These are phyloP conservation scores for Ustilago shanxiensis DNA, from an alignment of 1,284 basidiomycete species.

Conservation along the genomic window DNA sequence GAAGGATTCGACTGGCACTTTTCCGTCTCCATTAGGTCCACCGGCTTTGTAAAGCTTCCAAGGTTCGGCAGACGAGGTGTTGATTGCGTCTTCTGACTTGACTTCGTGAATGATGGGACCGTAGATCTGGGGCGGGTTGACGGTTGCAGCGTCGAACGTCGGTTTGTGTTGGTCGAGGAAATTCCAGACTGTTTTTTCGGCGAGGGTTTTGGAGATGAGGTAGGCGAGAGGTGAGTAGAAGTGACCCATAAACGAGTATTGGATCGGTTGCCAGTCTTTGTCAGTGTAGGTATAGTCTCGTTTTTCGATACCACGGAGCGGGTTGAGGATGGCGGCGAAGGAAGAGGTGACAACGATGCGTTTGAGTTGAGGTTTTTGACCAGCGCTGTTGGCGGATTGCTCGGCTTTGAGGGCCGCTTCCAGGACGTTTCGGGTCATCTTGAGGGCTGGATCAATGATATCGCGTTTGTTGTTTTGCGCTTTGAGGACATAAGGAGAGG, in stretches of 20 bases:
- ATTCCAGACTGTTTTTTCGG: constrained; percentile 69
- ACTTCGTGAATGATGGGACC: constrained; percentile 55
- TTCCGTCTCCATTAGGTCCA: constrained; percentile 36
- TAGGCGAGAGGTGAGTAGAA: constrained; percentile 62
- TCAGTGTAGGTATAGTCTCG: constrained; percentile 49
- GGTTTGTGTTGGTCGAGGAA: constrained; percentile 66
- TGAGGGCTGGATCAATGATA: constrained; percentile 45
- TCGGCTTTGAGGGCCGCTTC: constrained; percentile 44
- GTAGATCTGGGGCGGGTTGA: constrained; percentile 59
- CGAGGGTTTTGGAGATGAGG: constrained; percentile 69
- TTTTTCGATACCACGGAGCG: constrained; percentile 44
- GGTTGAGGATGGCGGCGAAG: constrained; percentile 46
- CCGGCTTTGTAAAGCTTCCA: constrained; percentile 52
- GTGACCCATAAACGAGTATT: constrained; percentile 24
- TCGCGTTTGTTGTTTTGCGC: constrained; percentile 41
- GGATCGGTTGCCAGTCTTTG: constrained; percentile 48
- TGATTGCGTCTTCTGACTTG: constrained; percentile 41
- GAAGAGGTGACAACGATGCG: constrained; percentile 52
- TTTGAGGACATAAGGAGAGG: constrained; percentile 41
- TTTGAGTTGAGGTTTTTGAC: constrained; percentile 27
- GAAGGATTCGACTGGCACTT: constrained; percentile 36
- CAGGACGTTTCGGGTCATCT: constrained; percentile 51
- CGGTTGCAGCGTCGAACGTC: constrained; percentile 44
- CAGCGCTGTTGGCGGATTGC: constrained; percentile 23
- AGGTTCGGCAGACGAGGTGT: constrained; percentile 33